A percentile compares a stretch with the other conserved stretches of the same genome.
Conservation (phyloP, 305 asterid species). For the Fraxinus dipetala region DNA sequence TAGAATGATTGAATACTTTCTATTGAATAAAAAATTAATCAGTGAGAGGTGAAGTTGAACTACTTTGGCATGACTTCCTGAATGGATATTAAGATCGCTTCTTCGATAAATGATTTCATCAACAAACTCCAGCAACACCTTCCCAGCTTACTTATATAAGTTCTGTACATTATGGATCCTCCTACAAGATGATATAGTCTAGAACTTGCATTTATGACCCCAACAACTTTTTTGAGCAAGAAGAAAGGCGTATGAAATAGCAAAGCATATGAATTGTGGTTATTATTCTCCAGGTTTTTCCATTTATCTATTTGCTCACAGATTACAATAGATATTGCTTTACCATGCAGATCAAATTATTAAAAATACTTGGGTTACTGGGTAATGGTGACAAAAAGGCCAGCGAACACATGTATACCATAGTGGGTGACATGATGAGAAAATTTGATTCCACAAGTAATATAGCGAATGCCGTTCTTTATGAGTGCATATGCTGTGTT, state of each 20-base stretch:
- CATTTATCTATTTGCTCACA: background rate
- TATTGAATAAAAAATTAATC: background rate
- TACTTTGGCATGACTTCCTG: slow-evolving; percentile 4
- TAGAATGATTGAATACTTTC: background rate
- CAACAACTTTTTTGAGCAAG: slow-evolving; percentile 6
- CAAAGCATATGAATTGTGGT: background rate
- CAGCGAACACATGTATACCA: slow-evolving; percentile 94
- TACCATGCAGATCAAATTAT: slow-evolving; percentile 72
- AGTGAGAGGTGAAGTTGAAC: background rate
- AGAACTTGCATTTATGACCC: background rate
- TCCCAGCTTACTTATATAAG: slow-evolving; percentile 13
- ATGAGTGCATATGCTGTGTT: slow-evolving; percentile 57
- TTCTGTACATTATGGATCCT: slow-evolving; percentile 9
- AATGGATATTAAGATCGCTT: slow-evolving; percentile 11
- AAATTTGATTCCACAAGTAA: slow-evolving; percentile 83
- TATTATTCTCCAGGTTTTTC: slow-evolving; percentile 9
- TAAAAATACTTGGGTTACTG: slow-evolving; percentile 77
- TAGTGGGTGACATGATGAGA: slow-evolving; percentile 77
- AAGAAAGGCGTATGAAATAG: background rate
- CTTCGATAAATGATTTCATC: slow-evolving; percentile 14
- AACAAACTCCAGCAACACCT: slow-evolving; percentile 10
- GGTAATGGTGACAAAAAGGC: slow-evolving; percentile 89
- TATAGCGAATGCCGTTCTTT: slow-evolving; percentile 90
- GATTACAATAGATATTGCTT: slow-evolving; percentile 7
- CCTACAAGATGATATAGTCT: slow-evolving; percentile 6